Base-by-base conservation (phyloP, 2,329 filamentous ascomycete genomes). In the Chaetomium sp. region DNA sequence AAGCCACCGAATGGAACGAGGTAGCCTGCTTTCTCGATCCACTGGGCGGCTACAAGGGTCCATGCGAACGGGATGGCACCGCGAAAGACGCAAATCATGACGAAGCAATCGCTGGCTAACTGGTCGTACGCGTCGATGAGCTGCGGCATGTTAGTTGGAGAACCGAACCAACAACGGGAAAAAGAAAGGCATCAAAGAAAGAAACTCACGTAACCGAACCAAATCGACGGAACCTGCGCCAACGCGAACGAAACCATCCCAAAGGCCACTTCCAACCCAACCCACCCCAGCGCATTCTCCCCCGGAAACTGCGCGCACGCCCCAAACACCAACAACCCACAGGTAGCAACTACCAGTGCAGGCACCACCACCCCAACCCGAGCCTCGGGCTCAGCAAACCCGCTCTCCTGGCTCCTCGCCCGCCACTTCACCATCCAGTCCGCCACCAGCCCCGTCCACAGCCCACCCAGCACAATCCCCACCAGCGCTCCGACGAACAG, bases 1-100 rank as follows among this genome's bases (percentile, higher is more conserved):
- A 80, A 80, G 3, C 80, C 72, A 0, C 78, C 79, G 64, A 81
- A 81, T 0, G 77, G 73, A 52, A 77, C 66, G 0, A 78, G 72
- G 1, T 72, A 61, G 0, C 79, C 79, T 0, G 62, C 65, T 0
- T 66, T 48, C 1, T 67, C 61, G 0, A 79, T 69, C 79, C 78
- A 82, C 4, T 72, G 67, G 2, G 71, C 71, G 0, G 77, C 74
- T 45, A 81, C 80, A 53, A 80, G 80, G 0, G 76, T 78, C 77
- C 78, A 82, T 0, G 76, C 72, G 60, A 81, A 81, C 0, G 73
- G 70, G 7, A 82, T 72, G 5, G 79, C 65, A 9, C 76, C 71
- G 3, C 78, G 70, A 12, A 76, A 65, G 36, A 74, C 74, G 1
- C 77, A 79, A 0, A 81, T 73, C 50, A 77, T 74, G 10, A 78